Percentiles rank a stretch among this genome's conserved stretches.
phyloP scores from a whole-genome alignment of 805 yeast species.

The Blastobotrys muscicola region DNA sequence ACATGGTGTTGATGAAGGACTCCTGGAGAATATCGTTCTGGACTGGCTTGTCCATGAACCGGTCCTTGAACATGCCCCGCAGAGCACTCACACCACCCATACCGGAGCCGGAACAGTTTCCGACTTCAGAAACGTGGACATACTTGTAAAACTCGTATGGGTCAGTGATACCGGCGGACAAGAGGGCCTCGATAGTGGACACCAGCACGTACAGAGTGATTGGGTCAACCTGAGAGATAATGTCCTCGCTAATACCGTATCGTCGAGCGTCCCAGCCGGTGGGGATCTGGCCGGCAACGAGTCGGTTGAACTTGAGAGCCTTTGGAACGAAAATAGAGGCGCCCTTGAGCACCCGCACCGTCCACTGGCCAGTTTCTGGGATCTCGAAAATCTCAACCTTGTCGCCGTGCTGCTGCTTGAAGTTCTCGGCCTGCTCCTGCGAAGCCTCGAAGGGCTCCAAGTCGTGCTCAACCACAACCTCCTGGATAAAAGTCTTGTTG shows the following conservation, averaged over 20 bases:
- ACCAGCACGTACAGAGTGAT: slow-evolving; percentile 88
- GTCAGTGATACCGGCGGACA: slow-evolving; percentile 91
- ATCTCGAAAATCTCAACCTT: slow-evolving; percentile 85
- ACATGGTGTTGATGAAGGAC: slow-evolving; percentile 97
- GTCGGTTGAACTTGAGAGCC: slow-evolving; percentile 50
- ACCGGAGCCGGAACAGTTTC: slow-evolving; percentile 99
- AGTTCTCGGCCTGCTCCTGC: slow-evolving; percentile 90
- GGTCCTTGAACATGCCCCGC: slow-evolving; percentile 95
- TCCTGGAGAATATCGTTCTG: slow-evolving; percentile 97
- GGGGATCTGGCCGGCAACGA: slow-evolving; percentile 88
- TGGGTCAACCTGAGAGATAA: slow-evolving; percentile 90
- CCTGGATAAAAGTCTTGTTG: slow-evolving; percentile 88
- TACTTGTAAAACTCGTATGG: slow-evolving; percentile 98
- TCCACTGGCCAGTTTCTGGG: slow-evolving; percentile 83
- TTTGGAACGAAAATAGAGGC: slow-evolving; percentile 87
- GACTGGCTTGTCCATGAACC: slow-evolving; percentile 86
- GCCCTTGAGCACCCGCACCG: slow-evolving; percentile 86
- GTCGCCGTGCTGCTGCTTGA: slow-evolving; percentile 88
- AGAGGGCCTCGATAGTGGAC: slow-evolving; percentile 88
- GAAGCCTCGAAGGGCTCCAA: slow-evolving; percentile 93
- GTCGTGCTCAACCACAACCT: slow-evolving; percentile 92
- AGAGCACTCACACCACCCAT: slow-evolving; percentile 99
- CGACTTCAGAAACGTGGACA: slow-evolving; percentile 96
- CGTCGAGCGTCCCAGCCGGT: slow-evolving; percentile 96
- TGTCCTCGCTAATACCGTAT: slow-evolving; percentile 93